Conservation (phyloP, 768 basidiomycete species). For the Cubamyces sp. region DNA sequence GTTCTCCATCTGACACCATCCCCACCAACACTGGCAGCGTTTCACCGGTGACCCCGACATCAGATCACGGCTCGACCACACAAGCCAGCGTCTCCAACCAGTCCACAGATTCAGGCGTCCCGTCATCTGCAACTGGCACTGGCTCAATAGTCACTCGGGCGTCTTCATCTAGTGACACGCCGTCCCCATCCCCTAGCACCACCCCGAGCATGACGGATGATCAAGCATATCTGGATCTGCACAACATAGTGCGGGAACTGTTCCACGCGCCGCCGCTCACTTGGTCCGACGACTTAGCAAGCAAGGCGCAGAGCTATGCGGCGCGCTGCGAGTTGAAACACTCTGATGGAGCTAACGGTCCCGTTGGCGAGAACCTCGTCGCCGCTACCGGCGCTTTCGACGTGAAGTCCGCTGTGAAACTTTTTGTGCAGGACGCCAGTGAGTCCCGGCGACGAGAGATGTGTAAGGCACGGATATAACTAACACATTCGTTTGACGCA, state of each 20-base stretch:
- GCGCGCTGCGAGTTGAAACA: slow-evolving; percentile 67
- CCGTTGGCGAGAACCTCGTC: slow-evolving; percentile 72
- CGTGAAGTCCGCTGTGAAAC: slow-evolving; percentile 48
- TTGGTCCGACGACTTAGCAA: slow-evolving; percentile 62
- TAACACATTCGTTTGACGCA: slow-evolving; percentile 10
- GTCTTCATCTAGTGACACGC: not conserved
- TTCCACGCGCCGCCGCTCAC: slow-evolving; percentile 64
- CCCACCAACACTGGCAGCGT: too few species aligned
- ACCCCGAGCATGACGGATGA: slow-evolving; percentile 40
- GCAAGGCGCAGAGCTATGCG: slow-evolving; percentile 69
- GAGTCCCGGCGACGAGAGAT: slow-evolving; percentile 23
- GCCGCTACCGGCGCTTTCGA: slow-evolving; percentile 63
- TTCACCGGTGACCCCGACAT: not conserved
- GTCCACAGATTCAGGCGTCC: not conserved
- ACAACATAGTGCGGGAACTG: slow-evolving; percentile 61
- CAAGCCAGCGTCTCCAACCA: not conserved
- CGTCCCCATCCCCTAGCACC: slow-evolving; percentile 49
- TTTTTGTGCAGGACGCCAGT: slow-evolving; percentile 57
- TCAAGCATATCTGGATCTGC: slow-evolving; percentile 54
- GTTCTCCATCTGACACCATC: too few species aligned
- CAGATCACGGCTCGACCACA: not conserved
- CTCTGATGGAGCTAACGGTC: slow-evolving; percentile 64
- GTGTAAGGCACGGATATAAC: not conserved
- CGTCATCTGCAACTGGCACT: not conserved
- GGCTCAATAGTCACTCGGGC: not conserved